These are phyloP conservation scores for Scleromitrula shiraiana DNA, from an alignment of 2,329 filamentous ascomycete species.

Conservation along the genomic window DNA sequence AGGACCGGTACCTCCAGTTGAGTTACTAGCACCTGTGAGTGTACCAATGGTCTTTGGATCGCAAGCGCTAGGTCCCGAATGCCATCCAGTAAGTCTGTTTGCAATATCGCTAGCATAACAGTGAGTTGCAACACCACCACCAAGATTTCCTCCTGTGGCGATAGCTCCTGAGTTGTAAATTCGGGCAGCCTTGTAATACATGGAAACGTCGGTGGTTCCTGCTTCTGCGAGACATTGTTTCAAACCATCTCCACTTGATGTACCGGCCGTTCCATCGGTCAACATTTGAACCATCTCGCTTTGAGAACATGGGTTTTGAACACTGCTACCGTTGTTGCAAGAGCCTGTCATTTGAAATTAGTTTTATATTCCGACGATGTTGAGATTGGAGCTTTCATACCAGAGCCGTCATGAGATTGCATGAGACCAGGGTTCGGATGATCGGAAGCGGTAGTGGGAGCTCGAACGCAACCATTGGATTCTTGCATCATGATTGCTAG, in stretches of 20 bases:
- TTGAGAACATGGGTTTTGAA: slow-evolving; percentile 11
- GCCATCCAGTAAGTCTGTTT: slow-evolving; percentile 19
- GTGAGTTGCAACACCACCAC: slow-evolving; percentile 16
- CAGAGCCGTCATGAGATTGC: slow-evolving; percentile 18
- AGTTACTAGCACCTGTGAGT: not conserved
- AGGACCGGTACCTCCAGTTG: not conserved
- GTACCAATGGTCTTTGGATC: slow-evolving; percentile 11
- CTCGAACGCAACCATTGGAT: slow-evolving; percentile 23
- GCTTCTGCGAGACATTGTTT: slow-evolving; percentile 18
- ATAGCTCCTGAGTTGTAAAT: slow-evolving; percentile 36
- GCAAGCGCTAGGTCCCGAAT: slow-evolving; percentile 11
- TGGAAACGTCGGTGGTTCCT: slow-evolving; percentile 22
- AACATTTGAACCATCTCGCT: slow-evolving; percentile 27
- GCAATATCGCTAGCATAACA: slow-evolving; percentile 24
- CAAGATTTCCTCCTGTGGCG: slow-evolving; percentile 28
- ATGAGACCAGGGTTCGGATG: slow-evolving; percentile 23
- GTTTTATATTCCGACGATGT: not conserved
- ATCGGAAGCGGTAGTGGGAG: slow-evolving; percentile 11
- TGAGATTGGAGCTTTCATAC: not conserved
- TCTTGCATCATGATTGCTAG: slow-evolving; percentile 32
- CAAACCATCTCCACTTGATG: slow-evolving; percentile 22
- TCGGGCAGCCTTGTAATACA: slow-evolving; percentile 32
- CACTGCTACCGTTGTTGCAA: slow-evolving; percentile 15
- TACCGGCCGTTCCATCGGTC: slow-evolving; percentile 26
- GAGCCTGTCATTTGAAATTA: not conserved